Percentiles rank a stretch among this genome's conserved stretches.
Evolutionary conservation across 2,329 filamentous ascomycete genomes (phyloP).

Genomic region (Trichophyton mentagrophytes): DNA sequence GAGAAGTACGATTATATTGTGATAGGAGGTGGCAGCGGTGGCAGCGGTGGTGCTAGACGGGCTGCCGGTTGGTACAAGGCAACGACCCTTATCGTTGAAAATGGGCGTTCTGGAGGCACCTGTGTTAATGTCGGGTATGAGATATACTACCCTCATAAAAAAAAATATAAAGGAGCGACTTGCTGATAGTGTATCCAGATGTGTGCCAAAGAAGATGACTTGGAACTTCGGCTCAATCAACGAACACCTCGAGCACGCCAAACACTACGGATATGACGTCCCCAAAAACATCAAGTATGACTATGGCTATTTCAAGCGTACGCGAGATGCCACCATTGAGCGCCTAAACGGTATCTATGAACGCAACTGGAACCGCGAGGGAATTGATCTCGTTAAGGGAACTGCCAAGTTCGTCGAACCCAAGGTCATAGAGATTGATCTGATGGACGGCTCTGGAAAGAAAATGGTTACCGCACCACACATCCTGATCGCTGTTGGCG

Average conservation of each 20-base stretch:
- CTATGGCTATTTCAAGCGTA: slow-evolving; percentile 37
- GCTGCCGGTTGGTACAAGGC: slow-evolving; percentile 41
- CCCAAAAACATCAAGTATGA: slow-evolving; percentile 31
- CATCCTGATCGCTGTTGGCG: slow-evolving; percentile 38
- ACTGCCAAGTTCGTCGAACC: slow-evolving; percentile 35
- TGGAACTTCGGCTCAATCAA: slow-evolving; percentile 40
- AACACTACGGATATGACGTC: slow-evolving; percentile 38
- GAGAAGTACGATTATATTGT: slow-evolving; percentile 44
- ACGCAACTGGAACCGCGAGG: slow-evolving; percentile 38
- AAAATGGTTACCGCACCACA: slow-evolving; percentile 33
- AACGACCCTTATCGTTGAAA: slow-evolving; percentile 40
- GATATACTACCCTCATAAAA: not conserved
- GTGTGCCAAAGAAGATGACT: slow-evolving; percentile 42
- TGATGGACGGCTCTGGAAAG: slow-evolving; percentile 30
- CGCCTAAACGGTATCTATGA: slow-evolving; percentile 38
- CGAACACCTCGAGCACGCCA: slow-evolving; percentile 34
- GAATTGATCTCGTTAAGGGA: slow-evolving; percentile 39
- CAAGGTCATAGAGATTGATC: slow-evolving; percentile 34
- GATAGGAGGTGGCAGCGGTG: slow-evolving; percentile 42
- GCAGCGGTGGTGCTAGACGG: slow-evolving; percentile 38
- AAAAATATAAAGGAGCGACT: not conserved
- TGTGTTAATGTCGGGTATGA: slow-evolving; percentile 44
- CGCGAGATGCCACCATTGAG: slow-evolving; percentile 35
- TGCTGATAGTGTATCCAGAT: slow-evolving; percentile 23
- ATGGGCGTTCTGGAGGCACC: slow-evolving; percentile 36